Conservation (phyloP, 225 moss, liverwort and hornwort genomes). For the Bryoerythrophyllum caledonicum region DNA sequence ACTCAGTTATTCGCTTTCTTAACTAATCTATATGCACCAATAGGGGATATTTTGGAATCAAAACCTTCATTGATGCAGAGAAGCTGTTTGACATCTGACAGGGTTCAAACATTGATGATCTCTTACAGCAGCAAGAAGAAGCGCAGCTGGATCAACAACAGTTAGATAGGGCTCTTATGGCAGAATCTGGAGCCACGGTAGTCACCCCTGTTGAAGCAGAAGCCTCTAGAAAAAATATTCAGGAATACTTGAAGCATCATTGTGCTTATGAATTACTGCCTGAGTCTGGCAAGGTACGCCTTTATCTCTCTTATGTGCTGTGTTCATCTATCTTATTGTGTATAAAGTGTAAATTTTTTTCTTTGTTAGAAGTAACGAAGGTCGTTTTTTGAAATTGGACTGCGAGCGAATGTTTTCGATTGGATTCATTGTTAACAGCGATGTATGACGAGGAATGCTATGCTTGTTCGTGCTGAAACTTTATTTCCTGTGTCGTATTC, state of each 20-base stretch:
- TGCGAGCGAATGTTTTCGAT: neutral
- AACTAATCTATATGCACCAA: neutral
- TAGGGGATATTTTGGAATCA: neutral
- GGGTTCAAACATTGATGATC: slow-evolving; percentile 51
- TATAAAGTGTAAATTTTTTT: too few relatives aligned
- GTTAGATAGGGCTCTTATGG: slow-evolving; percentile 59
- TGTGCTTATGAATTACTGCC: slow-evolving; percentile 94
- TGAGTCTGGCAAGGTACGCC: slow-evolving; percentile 89
- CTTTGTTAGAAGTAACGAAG: slow-evolving; percentile 1
- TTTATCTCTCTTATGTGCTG: neutral
- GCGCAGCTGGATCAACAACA: slow-evolving; percentile 64
- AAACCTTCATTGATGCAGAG: slow-evolving; percentile 8
- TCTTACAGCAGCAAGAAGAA: slow-evolving; percentile 41
- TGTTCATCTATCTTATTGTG: neutral
- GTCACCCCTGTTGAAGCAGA: slow-evolving; percentile 72
- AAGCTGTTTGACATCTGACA: slow-evolving; percentile 28
- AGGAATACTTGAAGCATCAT: slow-evolving; percentile 84
- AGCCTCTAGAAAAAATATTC: slow-evolving; percentile 80
- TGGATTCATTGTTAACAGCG: neutral
- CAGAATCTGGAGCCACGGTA: slow-evolving; percentile 63
- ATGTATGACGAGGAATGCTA: neutral
- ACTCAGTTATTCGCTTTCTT: slow-evolving; percentile 4
- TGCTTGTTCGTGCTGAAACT: neutral
- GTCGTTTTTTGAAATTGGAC: slow-evolving; percentile 1
- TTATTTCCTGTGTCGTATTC: neutral